These are phyloP conservation scores for Oryza glumipatula DNA, from an alignment of 176 grass and related monocot genomes.

Conservation along the genomic window DNA sequence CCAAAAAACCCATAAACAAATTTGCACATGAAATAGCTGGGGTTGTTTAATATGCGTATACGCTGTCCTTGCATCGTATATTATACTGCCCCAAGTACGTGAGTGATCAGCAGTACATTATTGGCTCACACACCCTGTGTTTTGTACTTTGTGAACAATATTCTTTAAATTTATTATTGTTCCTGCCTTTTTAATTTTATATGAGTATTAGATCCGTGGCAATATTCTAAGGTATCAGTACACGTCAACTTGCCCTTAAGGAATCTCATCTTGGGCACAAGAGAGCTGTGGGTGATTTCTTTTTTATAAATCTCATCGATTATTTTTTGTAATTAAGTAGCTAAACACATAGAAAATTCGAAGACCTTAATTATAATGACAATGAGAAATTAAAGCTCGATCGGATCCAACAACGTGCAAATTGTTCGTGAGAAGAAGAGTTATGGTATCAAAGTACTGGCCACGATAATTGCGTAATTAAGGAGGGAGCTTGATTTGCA, in stretches of 20 bases:
- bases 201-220: conserved; percentile 13
- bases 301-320: neutral
- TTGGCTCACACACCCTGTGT: conserved; percentile 45
- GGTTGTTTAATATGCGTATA: conserved; percentile 1
- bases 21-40: conserved; percentile 27
- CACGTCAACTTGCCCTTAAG: conserved; percentile 33
- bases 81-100: conserved; percentile 24
- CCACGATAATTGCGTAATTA: neutral
- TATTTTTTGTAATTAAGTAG: conserved; percentile 4
- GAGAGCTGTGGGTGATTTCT: conserved; percentile 1
- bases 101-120: conserved; percentile 21
- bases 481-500: neutral
- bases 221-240: conserved; percentile 41
- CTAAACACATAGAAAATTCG: conserved; percentile 16
- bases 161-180: neutral
- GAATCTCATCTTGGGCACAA: conserved; percentile 42
- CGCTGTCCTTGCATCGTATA: neutral
- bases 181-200: conserved; percentile 3
- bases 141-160: conserved; percentile 49
- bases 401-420: conserved; percentile 15
- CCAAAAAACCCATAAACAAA: neutral
- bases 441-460: conserved; percentile 17
- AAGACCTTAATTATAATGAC: conserved; percentile 1
- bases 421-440: conserved; percentile 7
- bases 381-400: neutral